Percentiles rank a stretch among this genome's conserved stretches.
Conservation (phyloP, 768 basidiomycete species). For the Infundibulicybe gibba region DNA sequence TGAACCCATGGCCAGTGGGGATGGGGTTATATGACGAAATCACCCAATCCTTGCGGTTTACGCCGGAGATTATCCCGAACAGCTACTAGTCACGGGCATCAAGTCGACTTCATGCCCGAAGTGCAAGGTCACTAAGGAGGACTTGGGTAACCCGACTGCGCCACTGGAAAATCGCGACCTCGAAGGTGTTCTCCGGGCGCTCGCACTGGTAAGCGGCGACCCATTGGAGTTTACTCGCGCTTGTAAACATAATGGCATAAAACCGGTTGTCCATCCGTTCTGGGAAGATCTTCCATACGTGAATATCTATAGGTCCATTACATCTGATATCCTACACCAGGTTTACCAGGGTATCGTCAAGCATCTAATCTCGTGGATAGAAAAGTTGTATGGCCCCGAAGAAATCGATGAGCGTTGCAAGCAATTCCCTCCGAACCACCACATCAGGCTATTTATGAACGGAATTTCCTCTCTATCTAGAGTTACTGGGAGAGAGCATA, state of each 20-base stretch:
- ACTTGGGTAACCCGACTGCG: slow-evolving; percentile 13
- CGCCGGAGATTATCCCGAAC: slow-evolving; percentile 41
- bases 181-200: slow-evolving; percentile 12
- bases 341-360: no score
- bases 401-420: no score
- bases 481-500: no score
- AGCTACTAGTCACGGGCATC: slow-evolving; percentile 29
- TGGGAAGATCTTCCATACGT: slow-evolving; percentile 27
- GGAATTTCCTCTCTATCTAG: no score
- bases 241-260: slow-evolving; percentile 17
- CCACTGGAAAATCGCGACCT: slow-evolving; percentile 7
- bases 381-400: no score
- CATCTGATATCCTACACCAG: slow-evolving; percentile 35
- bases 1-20: slow-evolving; percentile 22
- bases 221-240: slow-evolving; percentile 7
- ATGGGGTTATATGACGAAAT: slow-evolving; percentile 24
- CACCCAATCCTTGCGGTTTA: slow-evolving; percentile 37
- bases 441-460: no score
- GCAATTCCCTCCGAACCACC: no score
- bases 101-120: slow-evolving; percentile 23
- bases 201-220: slow-evolving; percentile 19
- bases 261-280: slow-evolving; percentile 24
- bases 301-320: slow-evolving; percentile 28
- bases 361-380: no score
- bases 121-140: slow-evolving; percentile 13